Conservation (phyloP, 805 yeast species). For the Kazachstania psychrophila region DNA sequence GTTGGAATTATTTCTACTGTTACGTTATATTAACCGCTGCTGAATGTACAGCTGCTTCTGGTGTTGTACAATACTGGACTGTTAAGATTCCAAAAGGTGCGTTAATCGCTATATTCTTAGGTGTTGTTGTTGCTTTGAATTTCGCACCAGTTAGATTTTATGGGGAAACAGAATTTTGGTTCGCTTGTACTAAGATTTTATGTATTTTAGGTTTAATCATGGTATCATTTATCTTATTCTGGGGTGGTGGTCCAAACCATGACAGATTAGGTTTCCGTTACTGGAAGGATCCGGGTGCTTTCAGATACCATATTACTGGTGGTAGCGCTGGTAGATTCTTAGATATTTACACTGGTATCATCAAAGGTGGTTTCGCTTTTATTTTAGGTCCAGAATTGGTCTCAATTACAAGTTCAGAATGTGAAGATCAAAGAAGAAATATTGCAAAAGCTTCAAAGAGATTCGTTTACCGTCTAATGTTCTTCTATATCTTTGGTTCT, state of each 20-base stretch:
- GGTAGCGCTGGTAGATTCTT: constrained; percentile 56
- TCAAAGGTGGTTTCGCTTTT: constrained; percentile 58
- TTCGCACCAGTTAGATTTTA: constrained; percentile 43
- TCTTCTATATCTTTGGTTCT: constrained; percentile 50
- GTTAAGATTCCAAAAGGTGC: constrained; percentile 42
- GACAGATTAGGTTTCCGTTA: constrained; percentile 58
- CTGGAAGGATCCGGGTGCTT: constrained; percentile 56
- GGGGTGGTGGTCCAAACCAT: constrained; percentile 40
- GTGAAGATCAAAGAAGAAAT: constrained; percentile 47
- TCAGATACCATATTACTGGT: constrained; percentile 37
- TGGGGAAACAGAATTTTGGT: constrained; percentile 34
- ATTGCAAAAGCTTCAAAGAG: constrained; percentile 54
- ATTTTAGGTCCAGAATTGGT: constrained; percentile 57
- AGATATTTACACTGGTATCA: constrained; percentile 54
- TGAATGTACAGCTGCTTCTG: constrained; percentile 57
- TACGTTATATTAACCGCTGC: constrained; percentile 45
- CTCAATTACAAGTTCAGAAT: constrained; percentile 50
- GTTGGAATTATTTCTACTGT: constrained; percentile 47
- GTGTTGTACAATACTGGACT: constrained; percentile 54
- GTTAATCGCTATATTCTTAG: constrained; percentile 49
- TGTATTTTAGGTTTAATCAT: constrained; percentile 39
- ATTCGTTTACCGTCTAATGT: constrained; percentile 51
- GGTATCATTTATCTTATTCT: constrained; percentile 38
- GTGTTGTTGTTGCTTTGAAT: constrained; percentile 39
- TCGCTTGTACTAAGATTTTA: constrained; percentile 37